Evolutionary conservation across 257 asterid species (phyloP).

Genomic region (Verbena officinalis): DNA sequence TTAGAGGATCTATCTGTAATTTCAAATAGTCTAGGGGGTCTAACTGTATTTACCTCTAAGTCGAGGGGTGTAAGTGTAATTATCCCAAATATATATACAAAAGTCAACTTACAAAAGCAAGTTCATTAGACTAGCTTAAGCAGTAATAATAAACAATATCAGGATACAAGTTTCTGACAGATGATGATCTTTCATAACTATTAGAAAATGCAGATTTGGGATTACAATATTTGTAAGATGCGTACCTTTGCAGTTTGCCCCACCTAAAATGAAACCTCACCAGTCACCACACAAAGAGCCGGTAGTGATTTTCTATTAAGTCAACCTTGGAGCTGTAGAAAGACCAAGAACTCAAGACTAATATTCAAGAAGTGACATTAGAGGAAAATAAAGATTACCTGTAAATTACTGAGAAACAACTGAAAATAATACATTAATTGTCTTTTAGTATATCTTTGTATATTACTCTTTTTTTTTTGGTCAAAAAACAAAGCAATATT

Average conservation of each 20-base stretch:
- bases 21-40: too few relatives aligned
- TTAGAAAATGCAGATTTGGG: not conserved
- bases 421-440: not conserved
- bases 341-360: not conserved
- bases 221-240: not conserved
- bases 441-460: too few relatives aligned
- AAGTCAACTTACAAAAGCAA: slow-evolving; percentile 7
- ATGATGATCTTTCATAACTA: too few relatives aligned
- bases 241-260: not conserved
- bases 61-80: too few relatives aligned
- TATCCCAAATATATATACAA: not conserved
- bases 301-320: not conserved
- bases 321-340: not conserved
- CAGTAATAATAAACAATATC: too few relatives aligned
- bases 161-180: too few relatives aligned
- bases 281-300: not conserved
- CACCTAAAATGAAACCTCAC: too few relatives aligned
- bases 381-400: too few relatives aligned
- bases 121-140: not conserved
- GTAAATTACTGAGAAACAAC: not conserved
- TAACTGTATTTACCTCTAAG: too few relatives aligned
- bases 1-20: too few relatives aligned
- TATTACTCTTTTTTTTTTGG: too few relatives aligned
- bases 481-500: too few relatives aligned
- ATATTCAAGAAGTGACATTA: not conserved